Evolutionary conservation across 164 flowering plant species (phyloP), one percentile per base, ranked within the genome.

Genomic region (Nymphaea colorata): DNA sequence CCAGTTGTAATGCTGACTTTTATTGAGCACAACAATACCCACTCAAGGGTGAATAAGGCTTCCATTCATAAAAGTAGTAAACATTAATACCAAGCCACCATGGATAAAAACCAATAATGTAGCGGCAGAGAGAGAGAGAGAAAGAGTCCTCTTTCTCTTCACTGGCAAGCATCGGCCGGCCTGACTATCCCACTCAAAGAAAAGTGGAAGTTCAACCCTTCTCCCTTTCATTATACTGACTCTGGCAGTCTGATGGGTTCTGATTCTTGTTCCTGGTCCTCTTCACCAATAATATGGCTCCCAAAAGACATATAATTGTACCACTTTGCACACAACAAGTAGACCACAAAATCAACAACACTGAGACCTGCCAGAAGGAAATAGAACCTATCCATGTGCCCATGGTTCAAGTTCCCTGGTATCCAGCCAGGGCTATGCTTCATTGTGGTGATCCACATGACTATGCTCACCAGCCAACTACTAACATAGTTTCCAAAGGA

Each of bases 401-500:
- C 98, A 3, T 4, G 1, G 67, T 93, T 89, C 4, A 93, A 74
- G 47, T 91, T 73, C 4, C 78, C 83, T 2, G 98, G 96, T 6
- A 90, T 93, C 97, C 98, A 93, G 0, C 98, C 97, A 0, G 83
- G 81, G 0, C 59, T 76, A 11, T 69, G 42, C 2, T 79, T 82
- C 65, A 61, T 79, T 2, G 86, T 73, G 0, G 98, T 86, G 45
- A 86, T 78, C 0, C 12, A 66, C 94, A 85, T 89, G 17, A 93
- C 97, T 76, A 88, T 77, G 55, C 71, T 70, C 3, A 93, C 94
- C 18, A 93, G 71, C 76, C 91, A 0, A 70, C 93, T 85, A 36
- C 98, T 93, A 3, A 79, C 85, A 69, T 79, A 93, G 61, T 93
- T 93, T 3, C 98, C 98, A 1, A 93, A 72, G 0, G 98, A 89